A percentile compares a stretch with the other conserved stretches of the same genome.
Evolutionary conservation across 371 early-diverging fungal genomes (phyloP).

Genomic region (Mortierella sp.): DNA sequence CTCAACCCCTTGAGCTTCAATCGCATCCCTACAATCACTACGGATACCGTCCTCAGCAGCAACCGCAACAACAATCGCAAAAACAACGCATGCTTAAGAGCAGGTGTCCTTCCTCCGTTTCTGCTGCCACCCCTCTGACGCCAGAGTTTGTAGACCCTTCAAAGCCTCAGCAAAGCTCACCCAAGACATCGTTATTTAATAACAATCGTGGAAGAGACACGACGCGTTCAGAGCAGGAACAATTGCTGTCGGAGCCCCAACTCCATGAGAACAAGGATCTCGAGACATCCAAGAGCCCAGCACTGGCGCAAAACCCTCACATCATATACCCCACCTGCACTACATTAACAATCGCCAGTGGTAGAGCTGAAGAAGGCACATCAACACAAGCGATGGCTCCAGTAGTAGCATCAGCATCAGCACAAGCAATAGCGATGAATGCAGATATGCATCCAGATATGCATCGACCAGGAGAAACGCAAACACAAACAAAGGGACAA

Average conservation of each 20-base stretch:
- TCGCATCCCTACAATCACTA: background rate
- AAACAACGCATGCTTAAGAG: background rate
- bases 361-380: background rate
- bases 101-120: background rate
- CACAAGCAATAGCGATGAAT: constrained; percentile 4
- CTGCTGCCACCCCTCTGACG: constrained; percentile 1
- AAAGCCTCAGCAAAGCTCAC: background rate
- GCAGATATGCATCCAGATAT: too few relatives aligned
- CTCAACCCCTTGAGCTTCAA: constrained; percentile 29
- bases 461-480: background rate
- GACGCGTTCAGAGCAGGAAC: background rate
- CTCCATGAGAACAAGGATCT: constrained; percentile 5
- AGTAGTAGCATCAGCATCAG: background rate
- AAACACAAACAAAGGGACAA: background rate
- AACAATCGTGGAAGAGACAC: constrained; percentile 1
- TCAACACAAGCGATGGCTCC: constrained; percentile 1
- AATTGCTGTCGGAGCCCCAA: constrained; percentile 24
- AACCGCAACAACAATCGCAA: constrained; percentile 4
- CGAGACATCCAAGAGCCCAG: constrained; percentile 18
- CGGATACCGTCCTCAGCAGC: background rate
- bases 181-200: background rate
- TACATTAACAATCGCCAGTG: constrained; percentile 2
- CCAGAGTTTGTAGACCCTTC: background rate
- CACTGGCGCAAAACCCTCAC: constrained; percentile 21
- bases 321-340: constrained; percentile 18